phyloP scores from a whole-genome alignment of 768 basidiomycete species.

The Termitomyces sp. region DNA sequence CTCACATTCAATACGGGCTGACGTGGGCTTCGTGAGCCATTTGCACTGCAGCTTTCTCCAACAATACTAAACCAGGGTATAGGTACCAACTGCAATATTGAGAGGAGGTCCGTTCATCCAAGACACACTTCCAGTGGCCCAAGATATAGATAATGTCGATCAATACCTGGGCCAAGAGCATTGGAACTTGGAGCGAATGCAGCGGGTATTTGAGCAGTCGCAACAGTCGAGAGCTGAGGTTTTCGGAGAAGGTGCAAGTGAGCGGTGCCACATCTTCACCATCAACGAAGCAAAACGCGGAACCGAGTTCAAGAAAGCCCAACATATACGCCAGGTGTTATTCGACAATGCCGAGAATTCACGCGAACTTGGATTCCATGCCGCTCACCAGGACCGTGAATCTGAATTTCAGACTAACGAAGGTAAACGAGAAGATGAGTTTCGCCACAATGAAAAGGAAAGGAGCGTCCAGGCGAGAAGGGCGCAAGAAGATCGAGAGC shows the following conservation, averaged over 20 bases:
- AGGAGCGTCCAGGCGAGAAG: no score
- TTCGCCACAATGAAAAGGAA: no score
- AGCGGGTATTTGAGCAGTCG: not conserved
- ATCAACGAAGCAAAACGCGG: slow-evolving; percentile 3
- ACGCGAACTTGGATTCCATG: not conserved
- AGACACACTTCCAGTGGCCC: not conserved
- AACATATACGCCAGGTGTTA: not conserved
- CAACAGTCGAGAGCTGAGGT: not conserved
- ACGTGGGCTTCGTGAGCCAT: not conserved
- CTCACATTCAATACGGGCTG: no score
- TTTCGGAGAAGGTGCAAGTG: not conserved
- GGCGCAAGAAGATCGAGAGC: no score
- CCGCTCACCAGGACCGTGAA: no score
- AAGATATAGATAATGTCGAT: not conserved
- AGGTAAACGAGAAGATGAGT: no score
- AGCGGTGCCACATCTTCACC: not conserved
- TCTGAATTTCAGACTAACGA: no score
- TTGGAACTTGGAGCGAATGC: not conserved
- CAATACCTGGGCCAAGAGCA: no score
- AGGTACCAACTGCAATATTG: not conserved
- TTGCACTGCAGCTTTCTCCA: no score
- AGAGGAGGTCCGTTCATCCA: not conserved
- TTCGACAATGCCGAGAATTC: not conserved
- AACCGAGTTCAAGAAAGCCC: not conserved
- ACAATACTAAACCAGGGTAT: not conserved